These are phyloP conservation scores for Chrysanthemum makinoi DNA, from an alignment of 129 eudicot species.

Conservation along the genomic window DNA sequence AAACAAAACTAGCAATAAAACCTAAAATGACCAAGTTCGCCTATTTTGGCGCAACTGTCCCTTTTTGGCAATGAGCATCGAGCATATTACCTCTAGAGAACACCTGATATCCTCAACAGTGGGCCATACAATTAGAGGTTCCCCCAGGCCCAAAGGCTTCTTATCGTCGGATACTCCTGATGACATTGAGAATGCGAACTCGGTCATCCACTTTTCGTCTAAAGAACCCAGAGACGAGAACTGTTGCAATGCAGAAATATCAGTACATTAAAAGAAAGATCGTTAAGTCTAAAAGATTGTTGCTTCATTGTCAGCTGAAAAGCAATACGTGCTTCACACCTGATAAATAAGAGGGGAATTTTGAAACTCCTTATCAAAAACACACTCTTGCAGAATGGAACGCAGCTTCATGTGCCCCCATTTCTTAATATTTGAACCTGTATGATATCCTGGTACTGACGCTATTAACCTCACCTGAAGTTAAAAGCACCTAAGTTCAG, in stretches of 20 bases:
- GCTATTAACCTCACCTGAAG: slow-evolving; percentile 92
- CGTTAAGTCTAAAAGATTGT: background rate
- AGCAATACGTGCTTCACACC: slow-evolving; percentile 39
- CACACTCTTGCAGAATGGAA: slow-evolving; percentile 67
- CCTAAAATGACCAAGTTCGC: too few species aligned
- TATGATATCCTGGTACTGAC: slow-evolving; percentile 96
- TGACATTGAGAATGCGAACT: slow-evolving; percentile 80
- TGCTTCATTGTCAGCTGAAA: background rate
- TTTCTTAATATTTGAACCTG: slow-evolving; percentile 75
- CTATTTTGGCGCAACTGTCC: too few species aligned
- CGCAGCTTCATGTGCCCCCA: slow-evolving; percentile 99
- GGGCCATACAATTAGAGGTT: slow-evolving; percentile 90
- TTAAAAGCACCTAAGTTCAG: background rate
- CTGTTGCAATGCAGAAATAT: slow-evolving; percentile 39
- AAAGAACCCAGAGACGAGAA: slow-evolving; percentile 94
- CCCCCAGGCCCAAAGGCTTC: slow-evolving; percentile 82
- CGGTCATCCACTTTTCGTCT: slow-evolving; percentile 99
- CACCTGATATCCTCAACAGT: slow-evolving; percentile 94
- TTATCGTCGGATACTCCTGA: slow-evolving; percentile 79
- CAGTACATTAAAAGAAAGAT: slow-evolving; percentile 5
- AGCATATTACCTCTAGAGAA: slow-evolving; percentile 75
- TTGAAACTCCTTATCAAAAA: slow-evolving; percentile 67
- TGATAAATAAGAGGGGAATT: slow-evolving; percentile 89
- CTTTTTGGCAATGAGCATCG: background rate
- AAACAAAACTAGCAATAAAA: too few species aligned